Conservation (phyloP, 257 asterid genomes). For the Cynanchum wilfordii region DNA sequence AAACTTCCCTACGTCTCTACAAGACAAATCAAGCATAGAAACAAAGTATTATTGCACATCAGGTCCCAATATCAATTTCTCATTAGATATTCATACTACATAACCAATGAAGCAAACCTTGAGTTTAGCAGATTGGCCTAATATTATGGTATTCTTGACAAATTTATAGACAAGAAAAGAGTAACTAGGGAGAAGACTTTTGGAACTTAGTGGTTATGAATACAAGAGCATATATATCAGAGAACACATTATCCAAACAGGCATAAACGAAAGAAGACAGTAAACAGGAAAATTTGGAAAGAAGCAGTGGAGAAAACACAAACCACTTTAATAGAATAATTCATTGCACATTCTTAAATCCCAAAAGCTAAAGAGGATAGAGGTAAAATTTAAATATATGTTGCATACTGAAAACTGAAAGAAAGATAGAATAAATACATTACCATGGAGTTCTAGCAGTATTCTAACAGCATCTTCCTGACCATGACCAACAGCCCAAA, state of each 20-base stretch:
- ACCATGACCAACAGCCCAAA: slow-evolving; percentile 97
- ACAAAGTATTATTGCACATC: background rate
- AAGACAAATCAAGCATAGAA: background rate
- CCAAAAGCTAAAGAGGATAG: background rate
- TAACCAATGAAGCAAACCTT: background rate
- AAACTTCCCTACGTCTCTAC: background rate
- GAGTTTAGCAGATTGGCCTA: background rate
- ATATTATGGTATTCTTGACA: too few species aligned
- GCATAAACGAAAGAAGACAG: background rate
- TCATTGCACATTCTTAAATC: background rate
- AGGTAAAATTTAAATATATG: background rate
- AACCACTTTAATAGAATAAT: background rate
- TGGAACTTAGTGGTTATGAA: background rate
- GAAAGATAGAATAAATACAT: slow-evolving; percentile 45
- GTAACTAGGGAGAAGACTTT: background rate
- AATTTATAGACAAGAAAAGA: background rate
- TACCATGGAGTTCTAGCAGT: slow-evolving; percentile 71
- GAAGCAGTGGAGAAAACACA: too few species aligned
- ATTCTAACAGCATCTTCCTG: slow-evolving; percentile 73
- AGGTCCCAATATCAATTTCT: background rate
- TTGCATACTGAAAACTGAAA: background rate
- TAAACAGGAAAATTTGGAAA: background rate
- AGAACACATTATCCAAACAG: background rate
- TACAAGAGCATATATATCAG: background rate
- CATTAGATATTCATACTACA: background rate